Evolutionary conservation across 2,329 filamentous ascomycete species (phyloP).

Genomic region (Colletotrichum sp.): DNA sequence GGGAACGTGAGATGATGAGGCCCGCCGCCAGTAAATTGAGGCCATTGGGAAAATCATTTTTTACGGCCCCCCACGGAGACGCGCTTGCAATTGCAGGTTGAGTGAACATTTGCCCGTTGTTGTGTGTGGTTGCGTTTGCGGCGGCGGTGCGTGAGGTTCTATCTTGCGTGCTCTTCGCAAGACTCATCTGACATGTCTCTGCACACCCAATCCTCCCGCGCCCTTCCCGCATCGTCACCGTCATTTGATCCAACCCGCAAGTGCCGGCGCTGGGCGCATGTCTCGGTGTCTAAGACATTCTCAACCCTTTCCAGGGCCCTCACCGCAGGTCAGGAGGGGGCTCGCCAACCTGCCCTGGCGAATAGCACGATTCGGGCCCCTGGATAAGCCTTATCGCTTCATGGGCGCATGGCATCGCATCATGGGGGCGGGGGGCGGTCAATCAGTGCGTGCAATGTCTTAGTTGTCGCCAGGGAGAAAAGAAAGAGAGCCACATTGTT

Average conservation of each 20-base stretch:
- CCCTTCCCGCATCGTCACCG: slow-evolving; percentile 14
- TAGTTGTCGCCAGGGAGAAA: not conserved
- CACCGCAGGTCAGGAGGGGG: slow-evolving; percentile 19
- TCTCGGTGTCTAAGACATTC: slow-evolving; percentile 11
- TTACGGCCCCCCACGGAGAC: not conserved
- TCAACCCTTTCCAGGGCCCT: not conserved
- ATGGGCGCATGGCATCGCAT: not conserved
- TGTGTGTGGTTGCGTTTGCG: not conserved
- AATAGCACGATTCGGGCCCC: not conserved
- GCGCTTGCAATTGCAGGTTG: not conserved
- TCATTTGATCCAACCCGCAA: slow-evolving; percentile 18
- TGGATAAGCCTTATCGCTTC: not conserved
- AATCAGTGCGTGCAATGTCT: not conserved
- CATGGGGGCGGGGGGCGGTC: not conserved
- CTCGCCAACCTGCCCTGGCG: not conserved
- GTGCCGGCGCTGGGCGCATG: slow-evolving; percentile 8
- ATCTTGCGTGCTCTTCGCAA: not conserved
- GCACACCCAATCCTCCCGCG: slow-evolving; percentile 13
- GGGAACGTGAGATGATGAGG: not conserved
- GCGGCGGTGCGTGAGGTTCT: not conserved
- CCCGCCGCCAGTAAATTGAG: not conserved
- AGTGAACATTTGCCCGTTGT: not conserved
- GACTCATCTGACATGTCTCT: slow-evolving; percentile 9
- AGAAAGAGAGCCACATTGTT: not conserved
- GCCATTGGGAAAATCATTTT: not conserved